These are phyloP conservation scores for Hanseniaspora valbyensis DNA, from an alignment of 805 yeast species.

Conservation along the genomic window DNA sequence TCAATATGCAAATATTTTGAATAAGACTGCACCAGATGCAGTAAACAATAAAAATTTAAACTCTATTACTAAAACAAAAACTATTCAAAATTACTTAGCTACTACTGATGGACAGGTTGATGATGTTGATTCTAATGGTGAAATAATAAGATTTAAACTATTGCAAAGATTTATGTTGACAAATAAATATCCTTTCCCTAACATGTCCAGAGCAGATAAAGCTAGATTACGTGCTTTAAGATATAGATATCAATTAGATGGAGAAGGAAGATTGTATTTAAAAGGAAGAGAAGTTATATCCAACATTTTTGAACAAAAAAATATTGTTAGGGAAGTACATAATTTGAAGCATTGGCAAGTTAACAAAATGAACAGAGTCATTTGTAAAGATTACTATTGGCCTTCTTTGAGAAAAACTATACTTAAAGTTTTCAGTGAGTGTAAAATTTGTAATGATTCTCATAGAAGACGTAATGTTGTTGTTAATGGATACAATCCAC, in stretches of 20 bases:
- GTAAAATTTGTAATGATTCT: conserved; percentile 51
- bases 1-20: conserved; percentile 9
- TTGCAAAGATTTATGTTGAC: conserved; percentile 68
- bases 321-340: conserved; percentile 64
- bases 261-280: conserved; percentile 64
- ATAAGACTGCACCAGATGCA: not conserved
- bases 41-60: not conserved
- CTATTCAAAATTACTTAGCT: conserved; percentile 11
- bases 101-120: conserved; percentile 14
- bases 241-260: conserved; percentile 17
- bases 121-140: conserved; percentile 17
- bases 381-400: conserved; percentile 83
- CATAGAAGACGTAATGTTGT: conserved; percentile 29
- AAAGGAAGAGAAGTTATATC: conserved; percentile 76
- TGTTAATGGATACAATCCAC: conserved; percentile 13
- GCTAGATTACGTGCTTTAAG: conserved; percentile 60
- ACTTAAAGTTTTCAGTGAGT: conserved; percentile 61
- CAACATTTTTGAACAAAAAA: conserved; percentile 62
- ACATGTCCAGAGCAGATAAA: conserved; percentile 72
- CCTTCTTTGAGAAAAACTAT: conserved; percentile 81
- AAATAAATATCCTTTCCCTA: conserved; percentile 68
- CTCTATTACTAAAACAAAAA: conserved; percentile 1
- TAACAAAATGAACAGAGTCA: conserved; percentile 67
- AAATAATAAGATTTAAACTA: conserved; percentile 52
- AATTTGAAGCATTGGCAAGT: conserved; percentile 69